phyloP scores from a whole-genome alignment of 2,329 filamentous ascomycete genomes.

The Fusarium dimerum region DNA sequence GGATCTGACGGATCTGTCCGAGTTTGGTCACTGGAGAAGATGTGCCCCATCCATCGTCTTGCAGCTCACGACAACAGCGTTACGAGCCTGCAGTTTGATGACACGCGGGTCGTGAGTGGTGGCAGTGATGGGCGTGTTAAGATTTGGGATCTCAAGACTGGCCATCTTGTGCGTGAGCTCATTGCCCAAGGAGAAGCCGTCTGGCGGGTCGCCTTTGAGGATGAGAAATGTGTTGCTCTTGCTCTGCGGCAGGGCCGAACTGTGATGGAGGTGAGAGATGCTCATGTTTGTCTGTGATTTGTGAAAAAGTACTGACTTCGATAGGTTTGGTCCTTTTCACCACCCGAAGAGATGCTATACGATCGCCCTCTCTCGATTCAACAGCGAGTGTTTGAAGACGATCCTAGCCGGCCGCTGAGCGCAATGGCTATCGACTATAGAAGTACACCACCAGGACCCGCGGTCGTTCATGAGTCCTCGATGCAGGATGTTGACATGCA shows the following conservation, averaged over 20 bases:
- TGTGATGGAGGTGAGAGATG: conserved; percentile 89
- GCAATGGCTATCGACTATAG: conserved; percentile 50
- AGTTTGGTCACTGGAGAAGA: conserved; percentile 91
- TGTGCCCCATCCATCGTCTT: conserved; percentile 88
- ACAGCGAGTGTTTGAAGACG: conserved; percentile 47
- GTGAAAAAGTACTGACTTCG: conserved; percentile 29
- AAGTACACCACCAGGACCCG: conserved; percentile 30
- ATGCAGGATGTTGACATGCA: conserved; percentile 57
- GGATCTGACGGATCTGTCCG: conserved; percentile 95
- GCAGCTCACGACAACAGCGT: conserved; percentile 98
- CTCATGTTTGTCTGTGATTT: neutral
- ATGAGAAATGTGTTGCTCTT: conserved; percentile 97
- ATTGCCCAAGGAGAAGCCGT: conserved; percentile 91
- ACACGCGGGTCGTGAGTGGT: conserved; percentile 91
- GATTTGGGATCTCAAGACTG: conserved; percentile 95
- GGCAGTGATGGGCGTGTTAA: conserved; percentile 98
- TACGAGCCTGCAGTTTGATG: conserved; percentile 95
- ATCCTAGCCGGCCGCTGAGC: conserved; percentile 51
- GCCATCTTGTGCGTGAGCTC: conserved; percentile 85
- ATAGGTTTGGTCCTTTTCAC: conserved; percentile 93
- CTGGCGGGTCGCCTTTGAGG: conserved; percentile 97
- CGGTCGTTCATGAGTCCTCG: conserved; percentile 36
- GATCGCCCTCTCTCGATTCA: conserved; percentile 54
- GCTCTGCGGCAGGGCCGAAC: conserved; percentile 82
- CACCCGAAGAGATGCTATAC: conserved; percentile 68